These are phyloP conservation scores for Hura crepitans DNA, from an alignment of 441 rosid species.

Conservation along the genomic window DNA sequence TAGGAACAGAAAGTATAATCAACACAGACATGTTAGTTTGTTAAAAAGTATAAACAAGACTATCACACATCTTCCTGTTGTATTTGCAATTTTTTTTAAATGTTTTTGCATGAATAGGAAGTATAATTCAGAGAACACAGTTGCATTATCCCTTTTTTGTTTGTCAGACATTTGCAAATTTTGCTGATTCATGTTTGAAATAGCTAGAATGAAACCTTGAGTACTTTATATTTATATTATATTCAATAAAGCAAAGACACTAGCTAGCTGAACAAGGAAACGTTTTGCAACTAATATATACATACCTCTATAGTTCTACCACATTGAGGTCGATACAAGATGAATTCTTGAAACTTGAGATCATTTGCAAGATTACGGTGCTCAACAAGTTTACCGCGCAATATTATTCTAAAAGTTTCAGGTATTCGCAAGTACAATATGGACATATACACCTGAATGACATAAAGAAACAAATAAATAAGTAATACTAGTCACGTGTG, in stretches of 20 bases:
- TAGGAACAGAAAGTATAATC: no score
- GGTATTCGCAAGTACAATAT: constrained; percentile 85
- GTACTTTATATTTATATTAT: neutral
- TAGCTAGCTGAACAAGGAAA: constrained; percentile 13
- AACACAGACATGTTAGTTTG: neutral
- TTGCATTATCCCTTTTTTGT: neutral
- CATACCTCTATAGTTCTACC: constrained; percentile 64
- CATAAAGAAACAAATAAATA: constrained; percentile 22
- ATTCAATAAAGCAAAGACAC: neutral
- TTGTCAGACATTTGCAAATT: neutral
- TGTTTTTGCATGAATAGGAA: neutral
- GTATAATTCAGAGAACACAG: neutral
- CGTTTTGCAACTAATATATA: constrained; percentile 6
- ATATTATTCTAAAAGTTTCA: constrained; percentile 53
- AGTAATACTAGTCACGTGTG: neutral
- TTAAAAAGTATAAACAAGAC: neutral
- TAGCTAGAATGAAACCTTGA: neutral
- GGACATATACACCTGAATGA: constrained; percentile 69
- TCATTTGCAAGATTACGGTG: constrained; percentile 85
- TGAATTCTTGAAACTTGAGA: constrained; percentile 70
- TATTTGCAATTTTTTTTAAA: neutral
- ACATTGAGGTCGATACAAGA: constrained; percentile 74
- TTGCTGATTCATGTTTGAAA: neutral
- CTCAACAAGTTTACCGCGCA: constrained; percentile 72
- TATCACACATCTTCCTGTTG: neutral